Evolutionary conservation across 2,329 filamentous ascomycete species (phyloP).

Genomic region (Pseudogymnoascus sp.): DNA sequence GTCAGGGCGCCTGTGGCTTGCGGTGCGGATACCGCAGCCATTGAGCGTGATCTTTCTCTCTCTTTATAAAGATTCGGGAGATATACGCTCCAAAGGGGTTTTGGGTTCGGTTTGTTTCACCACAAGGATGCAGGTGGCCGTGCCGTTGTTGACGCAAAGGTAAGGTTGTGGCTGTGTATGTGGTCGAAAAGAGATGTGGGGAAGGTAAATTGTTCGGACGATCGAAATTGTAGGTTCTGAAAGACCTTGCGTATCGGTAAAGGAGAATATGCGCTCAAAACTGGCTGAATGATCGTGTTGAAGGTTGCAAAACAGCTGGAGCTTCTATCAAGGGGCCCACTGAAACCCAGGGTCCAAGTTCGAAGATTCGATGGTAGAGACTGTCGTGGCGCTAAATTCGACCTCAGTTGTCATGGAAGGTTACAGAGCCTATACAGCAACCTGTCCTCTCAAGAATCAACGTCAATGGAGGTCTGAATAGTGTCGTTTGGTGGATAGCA

Average conservation of each 20-base stretch:
- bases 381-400: neutral
- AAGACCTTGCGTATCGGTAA: neutral
- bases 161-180: slow-evolving; percentile 1
- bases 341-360: slow-evolving; percentile 8
- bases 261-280: neutral
- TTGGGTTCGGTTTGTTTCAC: slow-evolving; percentile 6
- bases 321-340: neutral
- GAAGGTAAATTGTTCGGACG: neutral
- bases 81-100: slow-evolving; percentile 1
- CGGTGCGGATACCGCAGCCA: slow-evolving; percentile 31
- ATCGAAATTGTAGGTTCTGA: slow-evolving; percentile 2
- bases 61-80: slow-evolving; percentile 2
- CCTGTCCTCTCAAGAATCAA: neutral
- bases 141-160: slow-evolving; percentile 4
- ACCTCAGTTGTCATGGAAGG: neutral
- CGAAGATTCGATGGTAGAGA: slow-evolving; percentile 1
- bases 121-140: slow-evolving; percentile 5
- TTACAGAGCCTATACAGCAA: neutral
- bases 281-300: slow-evolving; percentile 5
- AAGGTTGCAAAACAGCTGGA: slow-evolving; percentile 6
- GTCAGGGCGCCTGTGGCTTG: slow-evolving; percentile 27
- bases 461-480: neutral
- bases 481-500: neutral
- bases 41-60: slow-evolving; percentile 13
- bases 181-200: neutral